These are phyloP conservation scores for Heritiera littoralis DNA, from an alignment of 345 rosid species.

Conservation along the genomic window DNA sequence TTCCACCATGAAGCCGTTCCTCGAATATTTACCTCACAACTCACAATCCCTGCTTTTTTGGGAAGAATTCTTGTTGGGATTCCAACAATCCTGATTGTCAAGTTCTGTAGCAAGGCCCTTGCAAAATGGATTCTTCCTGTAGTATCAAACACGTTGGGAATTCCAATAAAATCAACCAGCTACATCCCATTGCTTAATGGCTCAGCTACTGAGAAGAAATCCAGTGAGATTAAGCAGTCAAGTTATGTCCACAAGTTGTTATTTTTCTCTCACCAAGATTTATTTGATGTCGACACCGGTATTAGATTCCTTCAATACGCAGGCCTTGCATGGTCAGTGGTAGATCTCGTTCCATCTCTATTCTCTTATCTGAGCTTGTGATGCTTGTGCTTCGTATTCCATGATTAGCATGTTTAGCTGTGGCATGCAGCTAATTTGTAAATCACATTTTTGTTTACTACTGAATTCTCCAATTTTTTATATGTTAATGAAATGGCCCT, in stretches of 20 bases:
- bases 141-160: conserved; percentile 66
- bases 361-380: conserved; percentile 56
- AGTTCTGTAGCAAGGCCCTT: conserved; percentile 87
- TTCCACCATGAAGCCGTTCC: conserved; percentile 86
- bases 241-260: conserved; percentile 56
- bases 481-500: neutral
- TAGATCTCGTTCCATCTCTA: conserved; percentile 77
- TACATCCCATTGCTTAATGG: conserved; percentile 65
- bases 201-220: conserved; percentile 41
- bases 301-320: conserved; percentile 84
- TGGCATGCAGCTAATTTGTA: conserved; percentile 18
- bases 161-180: conserved; percentile 65
- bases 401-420: neutral
- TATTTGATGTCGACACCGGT: conserved; percentile 82
- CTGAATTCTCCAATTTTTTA: conserved; percentile 1
- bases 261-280: conserved; percentile 42
- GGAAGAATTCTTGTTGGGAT: conserved; percentile 80
- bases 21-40: conserved; percentile 52
- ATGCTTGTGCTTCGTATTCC: conserved; percentile 6
- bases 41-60: conserved; percentile 40
- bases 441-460: conserved; percentile 14
- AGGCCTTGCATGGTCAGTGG: conserved; percentile 98
- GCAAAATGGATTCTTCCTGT: conserved; percentile 84
- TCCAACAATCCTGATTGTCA: conserved; percentile 76
- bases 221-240: conserved; percentile 46